Base-by-base conservation (phyloP, 108 stramenopile genomes). In the Cyclotella distinguenda region DNA sequence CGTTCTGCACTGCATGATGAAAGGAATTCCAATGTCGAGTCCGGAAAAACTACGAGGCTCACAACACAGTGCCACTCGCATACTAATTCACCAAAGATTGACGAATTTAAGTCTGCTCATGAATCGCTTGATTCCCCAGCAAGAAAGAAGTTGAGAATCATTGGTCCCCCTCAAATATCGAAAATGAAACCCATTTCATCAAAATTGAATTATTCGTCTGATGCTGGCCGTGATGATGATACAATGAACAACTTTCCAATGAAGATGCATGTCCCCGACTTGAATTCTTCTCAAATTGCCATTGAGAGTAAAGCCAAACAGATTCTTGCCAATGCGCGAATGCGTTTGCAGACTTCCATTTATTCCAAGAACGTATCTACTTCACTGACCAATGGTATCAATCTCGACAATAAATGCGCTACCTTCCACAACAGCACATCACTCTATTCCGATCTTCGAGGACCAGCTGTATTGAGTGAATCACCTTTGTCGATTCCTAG, bases 241-340 rank as follows among this genome's bases (percentile, higher is more conserved):
- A 30, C 26, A 8, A 22, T 11, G 16, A 19, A 19, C 15, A 31
- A 34, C 34, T 46, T 16, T n/a, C 57, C 35, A 9, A 26, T 16
- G 22, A 51, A 53, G 36, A 30, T 35, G 16, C 30, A 47, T 15
- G 60, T 50, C 36, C 28, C 57, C 34, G 5, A 44, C 38, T 33
- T 42, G 40, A 4, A 50, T n/a, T 43, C 48, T 44, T 7, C 40
- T 13, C 48, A 36, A 32, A 13, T n/a, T 47, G 51, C 34, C 33
- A 64, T 69, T 33, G 58, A 68, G 34, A 67, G 56, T 39, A 68
- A 64, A 56, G 68, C 75, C 13, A 67, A 77, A 28, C 55, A 69
- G 27, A 65, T 77, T 64, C 57, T 77, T 25, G 75, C 75, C 5
- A 47, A 52, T 30, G 75, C 75, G 25, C 61, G 75, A 22, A 63